Evolutionary conservation across 495 filamentous ascomycete genomes (phyloP), one percentile per base, ranked within the genome.

Genomic region (Neurospora tetrasperma): DNA sequence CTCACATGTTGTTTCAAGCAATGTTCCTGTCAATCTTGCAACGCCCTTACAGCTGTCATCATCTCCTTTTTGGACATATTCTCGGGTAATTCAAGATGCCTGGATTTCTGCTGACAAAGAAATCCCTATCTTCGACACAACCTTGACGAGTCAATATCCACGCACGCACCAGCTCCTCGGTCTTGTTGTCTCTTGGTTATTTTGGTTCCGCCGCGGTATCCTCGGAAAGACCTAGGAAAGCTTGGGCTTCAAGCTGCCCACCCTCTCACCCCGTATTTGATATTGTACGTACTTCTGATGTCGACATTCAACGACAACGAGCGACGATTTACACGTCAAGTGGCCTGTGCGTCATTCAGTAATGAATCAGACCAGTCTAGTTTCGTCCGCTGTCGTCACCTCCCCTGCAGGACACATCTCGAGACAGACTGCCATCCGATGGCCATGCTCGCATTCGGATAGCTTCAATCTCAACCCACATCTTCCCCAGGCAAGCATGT

Each of bases 361-460:
- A 12, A 62, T 38, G 35, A 38, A 62, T 31, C 54, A 27, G 6
- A 5, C 48, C 48, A 31, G 20, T 59, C 23, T 38, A 38, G 35
- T 38, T 62, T 23, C 2, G 54, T 62, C 54, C 23, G 31, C 54
- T 62, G 20, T 62, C 54, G 54, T 62, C 54, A 66, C 54, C 54
- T 66, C 54, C 54, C 54, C 84, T 82, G 69, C 82, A 80, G 6
- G 82, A 82, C 66, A 78, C 80, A 70, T 87, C 84, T 20, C 86
- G 35, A 38, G 35, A 38, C 87, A 18, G 89, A 89, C 62, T 91
- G 90, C 23, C 90, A 87, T 11, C 90, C 90, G 72, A 90, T 87
- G 20, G 84, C 87, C 23, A 92, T 84, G 75, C 84, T 88, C 46
- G 77, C 80, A 66, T 16, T 35, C 27, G 54, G 14, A 66, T 66